phyloP scores from a whole-genome alignment of 2,329 filamentous ascomycete genomes.

The Daldinia sp. region DNA sequence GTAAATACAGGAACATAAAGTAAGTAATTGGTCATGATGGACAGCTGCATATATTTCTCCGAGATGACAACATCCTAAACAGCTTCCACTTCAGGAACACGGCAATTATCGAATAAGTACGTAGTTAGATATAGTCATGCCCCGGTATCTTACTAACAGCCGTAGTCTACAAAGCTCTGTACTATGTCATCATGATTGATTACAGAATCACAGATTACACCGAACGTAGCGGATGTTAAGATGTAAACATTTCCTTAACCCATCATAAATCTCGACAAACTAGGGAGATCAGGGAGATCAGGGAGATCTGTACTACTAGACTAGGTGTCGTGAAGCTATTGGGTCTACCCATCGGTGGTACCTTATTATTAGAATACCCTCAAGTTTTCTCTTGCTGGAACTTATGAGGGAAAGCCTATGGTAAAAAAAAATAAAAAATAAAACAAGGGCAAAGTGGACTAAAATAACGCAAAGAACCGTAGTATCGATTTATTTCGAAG shows the following conservation, averaged over 20 bases:
- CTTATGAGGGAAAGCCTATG: not conserved
- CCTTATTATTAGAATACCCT: not conserved
- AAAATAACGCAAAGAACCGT: too few relatives aligned
- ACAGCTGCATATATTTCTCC: constrained; percentile 31
- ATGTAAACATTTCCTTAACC: not conserved
- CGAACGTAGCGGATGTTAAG: not conserved
- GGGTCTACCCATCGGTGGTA: too few relatives aligned
- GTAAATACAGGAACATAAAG: constrained; percentile 28
- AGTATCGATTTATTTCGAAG: not conserved
- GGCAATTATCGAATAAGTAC: constrained; percentile 11
- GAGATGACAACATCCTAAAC: constrained; percentile 33
- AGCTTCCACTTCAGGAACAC: constrained; percentile 6
- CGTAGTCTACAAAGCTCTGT: constrained; percentile 5
- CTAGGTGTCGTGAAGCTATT: too few relatives aligned
- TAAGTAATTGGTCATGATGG: constrained; percentile 21
- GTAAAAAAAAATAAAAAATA: not conserved
- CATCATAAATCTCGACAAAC: not conserved
- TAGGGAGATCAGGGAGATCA: not conserved
- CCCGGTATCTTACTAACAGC: not conserved
- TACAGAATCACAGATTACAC: not conserved
- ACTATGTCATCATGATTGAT: not conserved
- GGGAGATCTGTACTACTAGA: not conserved
- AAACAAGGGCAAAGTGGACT: not conserved
- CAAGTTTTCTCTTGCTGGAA: not conserved
- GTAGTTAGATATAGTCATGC: too few relatives aligned